These are phyloP conservation scores for Secale cereale DNA, from an alignment of 176 grass and related monocot genomes.

Conservation along the genomic window DNA sequence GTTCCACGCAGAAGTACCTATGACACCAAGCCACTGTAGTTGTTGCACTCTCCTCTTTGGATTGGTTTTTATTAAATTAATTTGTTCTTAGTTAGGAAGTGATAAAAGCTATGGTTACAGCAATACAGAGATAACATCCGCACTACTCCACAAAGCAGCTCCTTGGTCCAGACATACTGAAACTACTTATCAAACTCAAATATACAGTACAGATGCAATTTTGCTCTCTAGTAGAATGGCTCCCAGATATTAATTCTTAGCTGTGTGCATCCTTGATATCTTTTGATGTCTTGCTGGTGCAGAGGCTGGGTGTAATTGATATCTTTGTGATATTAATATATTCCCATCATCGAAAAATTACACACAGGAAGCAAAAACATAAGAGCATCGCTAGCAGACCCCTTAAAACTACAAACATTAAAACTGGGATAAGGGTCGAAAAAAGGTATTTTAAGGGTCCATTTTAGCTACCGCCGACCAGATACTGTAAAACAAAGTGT, in stretches of 20 bases:
- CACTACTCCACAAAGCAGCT: background rate
- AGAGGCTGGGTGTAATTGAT: too few relatives aligned
- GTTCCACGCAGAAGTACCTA: background rate
- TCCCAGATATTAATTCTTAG: background rate
- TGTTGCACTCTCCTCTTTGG: background rate
- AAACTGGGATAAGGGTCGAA: too few relatives aligned
- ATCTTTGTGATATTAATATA: too few relatives aligned
- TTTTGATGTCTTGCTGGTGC: too few relatives aligned
- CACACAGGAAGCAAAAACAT: constrained; percentile 10
- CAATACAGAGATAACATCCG: background rate
- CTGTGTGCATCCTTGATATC: too few relatives aligned
- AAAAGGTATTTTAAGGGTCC: too few relatives aligned
- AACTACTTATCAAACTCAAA: background rate
- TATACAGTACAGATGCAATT: constrained; percentile 4
- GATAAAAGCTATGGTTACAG: background rate
- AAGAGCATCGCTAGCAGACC: too few relatives aligned
- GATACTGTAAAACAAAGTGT: background rate
- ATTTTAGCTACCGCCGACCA: too few relatives aligned
- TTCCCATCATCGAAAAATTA: too few relatives aligned
- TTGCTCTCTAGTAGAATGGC: background rate
- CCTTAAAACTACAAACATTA: too few relatives aligned
- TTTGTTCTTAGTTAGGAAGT: background rate
- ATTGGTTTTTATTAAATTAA: background rate
- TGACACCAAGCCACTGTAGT: background rate
- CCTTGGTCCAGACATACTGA: background rate